Base-by-base conservation (phyloP, 1,284 basidiomycete genomes). In the Bondarzewia mesenterica region DNA sequence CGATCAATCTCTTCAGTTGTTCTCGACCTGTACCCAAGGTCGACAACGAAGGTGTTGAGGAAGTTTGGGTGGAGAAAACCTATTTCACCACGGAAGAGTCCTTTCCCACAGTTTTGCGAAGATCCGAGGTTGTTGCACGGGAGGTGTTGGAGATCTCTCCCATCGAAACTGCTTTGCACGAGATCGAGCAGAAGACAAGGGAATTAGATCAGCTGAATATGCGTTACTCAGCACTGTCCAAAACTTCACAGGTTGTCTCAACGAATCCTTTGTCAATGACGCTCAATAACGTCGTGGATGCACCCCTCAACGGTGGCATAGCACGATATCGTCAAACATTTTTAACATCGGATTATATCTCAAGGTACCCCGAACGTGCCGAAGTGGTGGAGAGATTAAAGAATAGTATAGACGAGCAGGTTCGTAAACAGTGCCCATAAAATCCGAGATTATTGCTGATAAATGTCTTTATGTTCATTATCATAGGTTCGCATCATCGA, bases 91-190 rank as follows among this genome's bases (percentile, higher is more conserved):
- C 90, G 2, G 91, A 94, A 63, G 91, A 95, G 57, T 77, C 82
- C 0, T 92, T 99, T 67, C 95, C 95, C 0, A 93, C 92, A 0
- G 88, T 98, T 3, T 75, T 98, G 32, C 82, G 89, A 38, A 80
- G 95, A 15, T 93, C 92, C 5, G 93, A 97, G 60, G 81, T 98
- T 25, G 72, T 93, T n/a, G 82, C 79, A 35, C 70, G 84, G 32
- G 75, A 84, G 39, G 70, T 87, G 32, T 71, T 82, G 43, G 88
- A 95, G 63, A 83, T 96, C 46, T 91, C 90, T 5, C 93, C 95
- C 0, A 71, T 97, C 14, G 85, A 93, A 58, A 85, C 79, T 51
- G 93, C 94, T 1, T 68, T 96, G 5, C 74, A 77, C 23, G 91
- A 93, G 51, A 82, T 97, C 2, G 79, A 86, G 57, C 67, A 73